These are phyloP conservation scores for Lentinus tigrinus DNA, from an alignment of 768 basidiomycete species.

Conservation along the genomic window DNA sequence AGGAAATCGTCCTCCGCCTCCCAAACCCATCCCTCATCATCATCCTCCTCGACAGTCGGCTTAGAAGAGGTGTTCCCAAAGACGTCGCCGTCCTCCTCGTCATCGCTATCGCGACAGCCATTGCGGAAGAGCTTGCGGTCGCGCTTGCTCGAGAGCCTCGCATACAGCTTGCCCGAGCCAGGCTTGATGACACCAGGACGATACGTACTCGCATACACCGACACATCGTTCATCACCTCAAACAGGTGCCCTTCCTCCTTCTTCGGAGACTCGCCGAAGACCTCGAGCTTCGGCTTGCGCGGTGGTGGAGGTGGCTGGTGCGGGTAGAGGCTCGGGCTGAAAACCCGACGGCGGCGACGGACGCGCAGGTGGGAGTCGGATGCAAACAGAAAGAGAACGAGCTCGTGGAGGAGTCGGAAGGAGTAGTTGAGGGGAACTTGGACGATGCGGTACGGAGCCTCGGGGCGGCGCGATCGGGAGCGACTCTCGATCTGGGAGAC, in stretches of 20 bases:
- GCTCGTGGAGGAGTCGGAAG: constrained; percentile 59
- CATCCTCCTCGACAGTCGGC: constrained; percentile 25
- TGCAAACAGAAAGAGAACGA: constrained; percentile 61
- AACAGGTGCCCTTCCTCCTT: constrained; percentile 54
- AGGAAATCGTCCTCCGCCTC: constrained; percentile 68
- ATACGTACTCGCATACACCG: constrained; percentile 35
- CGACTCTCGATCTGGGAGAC: constrained; percentile 32
- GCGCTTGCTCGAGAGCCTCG: constrained; percentile 30
- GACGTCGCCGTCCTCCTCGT: constrained; percentile 6
- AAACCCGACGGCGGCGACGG: neutral
- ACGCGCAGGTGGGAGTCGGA: constrained; percentile 21
- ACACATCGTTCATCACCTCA: constrained; percentile 51
- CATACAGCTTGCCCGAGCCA: constrained; percentile 18
- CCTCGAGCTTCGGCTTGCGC: neutral
- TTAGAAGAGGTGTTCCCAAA: neutral
- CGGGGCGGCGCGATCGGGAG: constrained; percentile 26
- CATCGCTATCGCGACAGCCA: constrained; percentile 10
- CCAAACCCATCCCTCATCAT: constrained; percentile 60
- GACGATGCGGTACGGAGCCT: constrained; percentile 61
- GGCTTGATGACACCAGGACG: constrained; percentile 53
- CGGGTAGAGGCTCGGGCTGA: neutral
- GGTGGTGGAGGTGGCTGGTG: neutral
- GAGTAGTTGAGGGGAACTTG: constrained; percentile 73
- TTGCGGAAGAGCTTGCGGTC: constrained; percentile 32
- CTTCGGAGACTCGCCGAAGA: neutral